Evolutionary conservation across 306 rosid genomes (phyloP).

Genomic region (Acacia confusa): DNA sequence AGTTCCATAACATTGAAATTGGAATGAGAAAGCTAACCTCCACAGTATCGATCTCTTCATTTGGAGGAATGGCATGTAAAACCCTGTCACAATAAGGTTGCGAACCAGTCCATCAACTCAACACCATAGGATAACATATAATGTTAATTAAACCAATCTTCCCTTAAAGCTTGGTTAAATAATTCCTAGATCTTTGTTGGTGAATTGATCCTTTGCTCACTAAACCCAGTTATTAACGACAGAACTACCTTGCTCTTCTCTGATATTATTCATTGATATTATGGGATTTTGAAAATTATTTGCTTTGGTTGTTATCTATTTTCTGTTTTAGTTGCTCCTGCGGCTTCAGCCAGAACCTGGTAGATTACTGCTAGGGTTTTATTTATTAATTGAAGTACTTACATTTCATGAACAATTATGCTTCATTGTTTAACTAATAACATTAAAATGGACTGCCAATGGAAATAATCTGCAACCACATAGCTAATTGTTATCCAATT

Average conservation of each 20-base stretch:
- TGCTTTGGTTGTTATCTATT: not conserved
- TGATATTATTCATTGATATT: not conserved
- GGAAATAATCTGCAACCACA: constrained; percentile 20
- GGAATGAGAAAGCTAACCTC: constrained; percentile 61
- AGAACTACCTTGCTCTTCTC: not conserved
- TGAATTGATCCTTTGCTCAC: not conserved
- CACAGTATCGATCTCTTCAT: constrained; percentile 92
- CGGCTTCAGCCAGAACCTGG: not conserved
- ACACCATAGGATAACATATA: not conserved
- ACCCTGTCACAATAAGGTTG: constrained; percentile 56
- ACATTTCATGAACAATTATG: not conserved
- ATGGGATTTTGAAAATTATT: not conserved
- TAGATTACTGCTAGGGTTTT: not conserved
- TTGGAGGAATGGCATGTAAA: constrained; percentile 86
- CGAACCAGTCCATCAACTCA: constrained; percentile 15
- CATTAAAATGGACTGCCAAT: not conserved
- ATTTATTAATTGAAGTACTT: not conserved
- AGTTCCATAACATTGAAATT: not conserved
- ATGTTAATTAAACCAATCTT: not conserved
- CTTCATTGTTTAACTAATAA: not conserved
- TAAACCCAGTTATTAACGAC: not conserved
- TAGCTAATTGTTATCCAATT: constrained; percentile 16
- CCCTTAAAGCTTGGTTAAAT: not conserved
- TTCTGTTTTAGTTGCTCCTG: not conserved
- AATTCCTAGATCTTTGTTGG: not conserved